Evolutionary conservation across 2,329 filamentous ascomycete species (phyloP).

Genomic region (Scedosporium apiospermum): DNA sequence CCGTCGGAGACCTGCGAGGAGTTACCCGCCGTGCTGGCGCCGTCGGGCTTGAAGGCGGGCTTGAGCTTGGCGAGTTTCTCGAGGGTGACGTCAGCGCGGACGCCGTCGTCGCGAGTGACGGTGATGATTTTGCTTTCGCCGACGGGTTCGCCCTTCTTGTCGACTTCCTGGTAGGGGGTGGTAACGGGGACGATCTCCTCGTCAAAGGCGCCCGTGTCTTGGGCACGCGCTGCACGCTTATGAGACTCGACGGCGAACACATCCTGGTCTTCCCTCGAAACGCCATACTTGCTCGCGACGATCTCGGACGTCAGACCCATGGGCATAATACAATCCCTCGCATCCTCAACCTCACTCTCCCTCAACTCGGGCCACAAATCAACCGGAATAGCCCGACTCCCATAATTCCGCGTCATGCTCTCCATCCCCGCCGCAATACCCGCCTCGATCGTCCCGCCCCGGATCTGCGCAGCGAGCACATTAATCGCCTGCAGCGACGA

Average conservation of each 20-base stretch:
- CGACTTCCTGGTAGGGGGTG: slow-evolving; percentile 56
- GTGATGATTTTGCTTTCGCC: slow-evolving; percentile 52
- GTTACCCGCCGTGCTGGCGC: slow-evolving; percentile 79
- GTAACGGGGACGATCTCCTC: slow-evolving; percentile 72
- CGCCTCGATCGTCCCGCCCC: slow-evolving; percentile 59
- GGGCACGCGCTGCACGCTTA: slow-evolving; percentile 60
- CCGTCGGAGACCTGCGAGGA: slow-evolving; percentile 80
- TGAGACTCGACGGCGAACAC: slow-evolving; percentile 71
- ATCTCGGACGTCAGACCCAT: slow-evolving; percentile 92
- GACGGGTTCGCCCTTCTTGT: slow-evolving; percentile 48
- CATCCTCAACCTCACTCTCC: slow-evolving; percentile 55
- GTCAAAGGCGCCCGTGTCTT: slow-evolving; percentile 60
- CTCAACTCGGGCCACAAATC: slow-evolving; percentile 68
- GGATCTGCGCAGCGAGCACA: slow-evolving; percentile 63
- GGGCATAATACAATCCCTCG: slow-evolving; percentile 81
- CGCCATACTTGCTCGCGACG: slow-evolving; percentile 67
- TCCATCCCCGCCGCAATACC: slow-evolving; percentile 89
- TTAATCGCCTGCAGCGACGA: slow-evolving; percentile 72
- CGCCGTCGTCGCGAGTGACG: slow-evolving; percentile 73
- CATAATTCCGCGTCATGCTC: slow-evolving; percentile 93
- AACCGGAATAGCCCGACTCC: slow-evolving; percentile 70
- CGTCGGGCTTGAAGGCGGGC: slow-evolving; percentile 70
- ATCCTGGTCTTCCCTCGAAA: slow-evolving; percentile 71
- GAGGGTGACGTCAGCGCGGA: slow-evolving; percentile 55
- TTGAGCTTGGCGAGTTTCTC: slow-evolving; percentile 73